Percentiles rank a stretch among this genome's conserved stretches.
These are phyloP conservation scores for Aspergillus affinis DNA, from an alignment of 495 filamentous ascomycete species.

Conservation along the genomic window DNA sequence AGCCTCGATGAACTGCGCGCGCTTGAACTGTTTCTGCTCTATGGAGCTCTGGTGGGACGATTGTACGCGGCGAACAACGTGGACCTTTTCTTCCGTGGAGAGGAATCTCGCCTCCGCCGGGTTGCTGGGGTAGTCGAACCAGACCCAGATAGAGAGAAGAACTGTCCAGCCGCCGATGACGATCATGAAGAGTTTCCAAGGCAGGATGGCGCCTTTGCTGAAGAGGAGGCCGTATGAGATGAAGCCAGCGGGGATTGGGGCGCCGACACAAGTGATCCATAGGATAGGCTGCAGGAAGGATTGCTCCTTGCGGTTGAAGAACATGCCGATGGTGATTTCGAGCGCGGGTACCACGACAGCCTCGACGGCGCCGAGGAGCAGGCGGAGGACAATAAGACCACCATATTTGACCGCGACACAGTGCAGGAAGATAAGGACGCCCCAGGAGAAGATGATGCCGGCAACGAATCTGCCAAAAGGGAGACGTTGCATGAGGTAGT, in stretches of 20 bases:
- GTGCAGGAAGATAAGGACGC: constrained; percentile 23
- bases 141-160: constrained; percentile 18
- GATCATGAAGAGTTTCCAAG: constrained; percentile 33
- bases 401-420: constrained; percentile 20
- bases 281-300: constrained; percentile 23
- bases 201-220: constrained; percentile 18
- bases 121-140: constrained; percentile 22
- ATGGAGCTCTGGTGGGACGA: constrained; percentile 18
- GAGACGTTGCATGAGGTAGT: constrained; percentile 27
- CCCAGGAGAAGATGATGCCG: constrained; percentile 22
- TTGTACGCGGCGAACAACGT: constrained; percentile 19
- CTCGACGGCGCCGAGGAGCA: constrained; percentile 23
- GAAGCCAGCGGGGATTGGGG: constrained; percentile 22
- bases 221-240: constrained; percentile 27
- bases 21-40: constrained; percentile 28
- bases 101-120: constrained; percentile 20
- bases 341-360: constrained; percentile 25
- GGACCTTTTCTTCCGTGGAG: constrained; percentile 17
- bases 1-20: constrained; percentile 19
- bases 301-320: constrained; percentile 26
- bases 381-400: constrained; percentile 23
- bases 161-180: constrained; percentile 22
- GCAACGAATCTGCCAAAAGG: constrained; percentile 26
- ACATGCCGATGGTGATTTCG: constrained; percentile 30
- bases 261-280: constrained; percentile 23